Conservation (phyloP, 345 rosid species). For the Aquilaria malaccensis region DNA sequence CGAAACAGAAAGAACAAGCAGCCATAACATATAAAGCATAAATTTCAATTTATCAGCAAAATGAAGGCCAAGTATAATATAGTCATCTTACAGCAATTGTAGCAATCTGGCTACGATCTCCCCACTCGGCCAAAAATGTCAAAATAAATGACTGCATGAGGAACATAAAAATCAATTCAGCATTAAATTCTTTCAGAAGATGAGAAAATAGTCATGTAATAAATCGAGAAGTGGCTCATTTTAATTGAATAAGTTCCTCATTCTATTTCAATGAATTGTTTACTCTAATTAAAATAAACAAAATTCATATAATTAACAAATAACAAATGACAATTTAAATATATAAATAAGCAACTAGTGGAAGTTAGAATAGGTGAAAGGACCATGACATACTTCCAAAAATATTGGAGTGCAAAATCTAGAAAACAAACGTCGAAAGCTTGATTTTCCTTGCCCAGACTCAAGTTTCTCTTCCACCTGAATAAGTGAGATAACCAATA, state of each 20-base stretch:
- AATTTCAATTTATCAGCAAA: neutral
- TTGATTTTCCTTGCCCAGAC: conserved; percentile 77
- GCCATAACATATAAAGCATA: neutral
- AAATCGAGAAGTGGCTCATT: too few species aligned
- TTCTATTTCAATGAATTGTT: too few species aligned
- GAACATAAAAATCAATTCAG: conserved; percentile 8
- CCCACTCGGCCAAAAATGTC: conserved; percentile 99
- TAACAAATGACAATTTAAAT: conserved; percentile 1
- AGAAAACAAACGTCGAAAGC: conserved; percentile 73
- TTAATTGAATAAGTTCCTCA: too few species aligned
- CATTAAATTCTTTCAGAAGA: conserved; percentile 1
- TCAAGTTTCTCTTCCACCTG: conserved; percentile 99
- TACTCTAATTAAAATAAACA: too few species aligned
- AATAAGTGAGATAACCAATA: conserved; percentile 7
- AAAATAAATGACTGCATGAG: conserved; percentile 75
- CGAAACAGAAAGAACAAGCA: neutral
- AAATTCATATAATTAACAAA: too few species aligned
- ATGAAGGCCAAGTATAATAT: conserved; percentile 3
- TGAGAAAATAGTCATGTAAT: neutral
- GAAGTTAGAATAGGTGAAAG: neutral
- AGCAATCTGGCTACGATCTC: conserved; percentile 98
- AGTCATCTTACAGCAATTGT: conserved; percentile 88
- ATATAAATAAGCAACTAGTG: neutral
- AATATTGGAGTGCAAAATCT: conserved; percentile 97
- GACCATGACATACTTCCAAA: conserved; percentile 57